Conservation (phyloP, 768 basidiomycete genomes). For the Tricholoma sp. region DNA sequence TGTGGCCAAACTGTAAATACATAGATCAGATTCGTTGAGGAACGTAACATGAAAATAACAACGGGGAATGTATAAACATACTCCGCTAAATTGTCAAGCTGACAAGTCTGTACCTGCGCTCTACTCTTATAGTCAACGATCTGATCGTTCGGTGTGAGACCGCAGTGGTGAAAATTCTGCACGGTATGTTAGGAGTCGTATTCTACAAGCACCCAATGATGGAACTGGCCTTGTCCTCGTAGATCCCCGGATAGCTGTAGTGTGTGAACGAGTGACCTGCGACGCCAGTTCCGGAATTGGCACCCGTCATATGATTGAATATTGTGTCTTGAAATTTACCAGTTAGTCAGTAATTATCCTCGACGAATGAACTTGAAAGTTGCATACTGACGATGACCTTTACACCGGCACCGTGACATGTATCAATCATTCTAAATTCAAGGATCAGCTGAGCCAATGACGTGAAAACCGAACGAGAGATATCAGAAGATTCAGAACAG, state of each 20-base stretch:
- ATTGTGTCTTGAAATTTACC: conserved; percentile 37
- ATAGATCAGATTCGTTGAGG: not conserved
- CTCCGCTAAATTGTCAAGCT: conserved; percentile 50
- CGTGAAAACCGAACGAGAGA: too few species aligned
- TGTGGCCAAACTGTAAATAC: conserved; percentile 46
- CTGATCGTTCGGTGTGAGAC: conserved; percentile 44
- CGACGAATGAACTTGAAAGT: too few species aligned
- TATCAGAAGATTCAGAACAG: not conserved
- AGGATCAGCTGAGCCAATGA: too few species aligned
- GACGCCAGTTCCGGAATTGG: conserved; percentile 42
- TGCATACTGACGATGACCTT: conserved; percentile 45
- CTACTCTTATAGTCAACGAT: conserved; percentile 53
- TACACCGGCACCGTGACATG: conserved; percentile 53
- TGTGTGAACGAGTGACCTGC: conserved; percentile 49
- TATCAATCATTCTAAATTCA: conserved; percentile 35
- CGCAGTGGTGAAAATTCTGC: conserved; percentile 62
- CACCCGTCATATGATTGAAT: conserved; percentile 63
- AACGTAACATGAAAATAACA: not conserved
- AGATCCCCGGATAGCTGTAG: conserved; percentile 48
- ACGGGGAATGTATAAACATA: conserved; percentile 21
- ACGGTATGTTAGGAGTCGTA: not conserved
- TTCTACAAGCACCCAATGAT: conserved; percentile 3
- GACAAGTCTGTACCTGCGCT: conserved; percentile 53
- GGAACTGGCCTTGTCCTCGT: conserved; percentile 38
- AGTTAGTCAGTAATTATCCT: too few species aligned